Conservation (phyloP, 768 basidiomycete genomes). For the Tephrocybe sp. region DNA sequence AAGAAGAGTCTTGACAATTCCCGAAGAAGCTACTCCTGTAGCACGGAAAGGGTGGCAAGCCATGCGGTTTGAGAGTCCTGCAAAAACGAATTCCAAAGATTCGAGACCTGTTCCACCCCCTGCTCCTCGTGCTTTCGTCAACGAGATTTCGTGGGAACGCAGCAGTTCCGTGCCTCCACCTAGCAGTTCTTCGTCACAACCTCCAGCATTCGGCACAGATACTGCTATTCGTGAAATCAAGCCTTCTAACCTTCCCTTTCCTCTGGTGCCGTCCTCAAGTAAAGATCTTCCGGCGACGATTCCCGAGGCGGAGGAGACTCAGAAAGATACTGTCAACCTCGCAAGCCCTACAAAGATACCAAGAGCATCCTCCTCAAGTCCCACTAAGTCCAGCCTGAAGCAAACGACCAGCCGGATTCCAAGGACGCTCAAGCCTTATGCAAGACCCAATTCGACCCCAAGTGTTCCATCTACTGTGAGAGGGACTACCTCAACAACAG, state of each 20-base stretch:
- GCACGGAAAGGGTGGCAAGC: slow-evolving; percentile 26
- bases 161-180: slow-evolving; percentile 10
- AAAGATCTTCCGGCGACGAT: slow-evolving; percentile 21
- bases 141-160: slow-evolving; percentile 6
- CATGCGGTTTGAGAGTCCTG: slow-evolving; percentile 25
- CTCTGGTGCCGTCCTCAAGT: slow-evolving; percentile 21
- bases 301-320: slow-evolving; percentile 30
- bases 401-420: slow-evolving; percentile 60
- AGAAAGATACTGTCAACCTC: slow-evolving; percentile 7
- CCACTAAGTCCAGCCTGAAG: slow-evolving; percentile 44
- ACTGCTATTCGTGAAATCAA: slow-evolving; percentile 5
- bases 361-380: slow-evolving; percentile 23
- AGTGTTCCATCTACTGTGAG: slow-evolving; percentile 13
- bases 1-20: slow-evolving; percentile 28
- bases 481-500: slow-evolving; percentile 19
- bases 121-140: slow-evolving; percentile 10
- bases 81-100: slow-evolving; percentile 19
- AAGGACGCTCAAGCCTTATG: slow-evolving; percentile 60
- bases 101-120: slow-evolving; percentile 28
- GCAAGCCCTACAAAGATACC: slow-evolving; percentile 18
- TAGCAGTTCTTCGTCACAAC: slow-evolving; percentile 4
- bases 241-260: slow-evolving; percentile 30
- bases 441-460: slow-evolving; percentile 29
- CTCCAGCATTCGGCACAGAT: neutral
- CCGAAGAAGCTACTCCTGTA: slow-evolving; percentile 33